phyloP scores from a whole-genome alignment of 805 yeast genomes.

The Tetrapisispora taiwanensis region DNA sequence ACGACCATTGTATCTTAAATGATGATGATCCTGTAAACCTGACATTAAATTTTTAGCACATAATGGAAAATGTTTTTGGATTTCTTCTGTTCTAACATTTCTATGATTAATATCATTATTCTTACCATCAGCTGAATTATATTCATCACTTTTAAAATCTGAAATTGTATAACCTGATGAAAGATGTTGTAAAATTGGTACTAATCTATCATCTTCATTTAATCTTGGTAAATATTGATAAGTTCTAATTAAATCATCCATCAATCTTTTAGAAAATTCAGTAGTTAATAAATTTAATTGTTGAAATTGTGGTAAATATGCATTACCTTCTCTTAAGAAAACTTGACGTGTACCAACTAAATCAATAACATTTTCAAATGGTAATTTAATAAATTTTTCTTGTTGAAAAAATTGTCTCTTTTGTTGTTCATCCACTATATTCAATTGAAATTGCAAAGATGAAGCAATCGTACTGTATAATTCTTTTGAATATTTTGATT shows the following conservation, averaged over 20 bases:
- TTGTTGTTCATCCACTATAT: slow-evolving; percentile 36
- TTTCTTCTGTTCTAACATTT: slow-evolving; percentile 44
- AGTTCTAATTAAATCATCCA: slow-evolving; percentile 48
- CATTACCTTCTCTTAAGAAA: slow-evolving; percentile 56
- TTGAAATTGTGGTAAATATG: slow-evolving; percentile 74
- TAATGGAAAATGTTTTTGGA: slow-evolving; percentile 64
- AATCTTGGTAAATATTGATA: slow-evolving; percentile 71
- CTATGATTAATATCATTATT: slow-evolving; percentile 49
- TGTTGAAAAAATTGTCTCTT: slow-evolving; percentile 39
- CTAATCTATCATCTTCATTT: slow-evolving; percentile 83
- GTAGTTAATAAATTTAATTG: slow-evolving; percentile 60
- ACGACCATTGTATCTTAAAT: slow-evolving; percentile 74
- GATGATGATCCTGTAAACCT: slow-evolving; percentile 51
- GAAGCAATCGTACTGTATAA: slow-evolving; percentile 47
- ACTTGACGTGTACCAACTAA: slow-evolving; percentile 67
- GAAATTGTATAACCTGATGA: slow-evolving; percentile 59
- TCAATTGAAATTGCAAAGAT: slow-evolving; percentile 27
- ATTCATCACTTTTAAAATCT: slow-evolving; percentile 29
- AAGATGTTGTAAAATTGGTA: slow-evolving; percentile 74
- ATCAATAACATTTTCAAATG: slow-evolving; percentile 77
- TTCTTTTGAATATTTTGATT: slow-evolving; percentile 36
- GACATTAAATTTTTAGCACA: slow-evolving; percentile 63
- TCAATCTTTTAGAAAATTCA: slow-evolving; percentile 52
- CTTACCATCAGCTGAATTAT: slow-evolving; percentile 28
- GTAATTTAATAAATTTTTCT: slow-evolving; percentile 71